phyloP scores from a whole-genome alignment of 1,139 yeast species.

The Pichia sp. region DNA sequence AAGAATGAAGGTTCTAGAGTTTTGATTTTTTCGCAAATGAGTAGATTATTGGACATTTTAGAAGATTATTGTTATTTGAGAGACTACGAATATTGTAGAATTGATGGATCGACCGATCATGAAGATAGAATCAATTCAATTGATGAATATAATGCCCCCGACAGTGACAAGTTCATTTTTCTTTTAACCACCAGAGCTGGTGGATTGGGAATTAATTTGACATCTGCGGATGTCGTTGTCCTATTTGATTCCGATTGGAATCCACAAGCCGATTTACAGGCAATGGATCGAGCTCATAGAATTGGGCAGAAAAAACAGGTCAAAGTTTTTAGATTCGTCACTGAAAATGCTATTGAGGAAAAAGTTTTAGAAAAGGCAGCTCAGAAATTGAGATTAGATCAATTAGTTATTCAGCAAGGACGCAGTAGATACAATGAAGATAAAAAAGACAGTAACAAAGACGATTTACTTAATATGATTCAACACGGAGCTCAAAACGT shows the following conservation, averaged over 20 bases:
- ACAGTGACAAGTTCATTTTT: slow-evolving; percentile 75
- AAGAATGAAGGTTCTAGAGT: slow-evolving; percentile 81
- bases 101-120: slow-evolving; percentile 92
- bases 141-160: slow-evolving; percentile 83
- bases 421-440: slow-evolving; percentile 35
- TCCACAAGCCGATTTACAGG: slow-evolving; percentile 97
- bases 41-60: slow-evolving; percentile 79
- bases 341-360: slow-evolving; percentile 95
- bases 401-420: slow-evolving; percentile 93
- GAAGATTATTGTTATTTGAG: slow-evolving; percentile 89
- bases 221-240: slow-evolving; percentile 87
- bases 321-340: slow-evolving; percentile 81
- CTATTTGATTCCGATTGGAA: slow-evolving; percentile 97
- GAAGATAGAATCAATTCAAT: slow-evolving; percentile 90
- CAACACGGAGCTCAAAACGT: slow-evolving; percentile 95
- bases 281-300: slow-evolving; percentile 98
- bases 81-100: slow-evolving; percentile 80
- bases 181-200: slow-evolving; percentile 97
- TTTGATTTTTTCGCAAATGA: slow-evolving; percentile 91
- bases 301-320: slow-evolving; percentile 98
- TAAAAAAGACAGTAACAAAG: slow-evolving; percentile 46
- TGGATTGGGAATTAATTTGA: slow-evolving; percentile 90
- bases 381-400: slow-evolving; percentile 86
- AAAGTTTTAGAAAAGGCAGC: slow-evolving; percentile 95
- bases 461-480: slow-evolving; percentile 87